Conservation (phyloP, 192 early-diverging fungal species). For the Linnemannia elongata region DNA sequence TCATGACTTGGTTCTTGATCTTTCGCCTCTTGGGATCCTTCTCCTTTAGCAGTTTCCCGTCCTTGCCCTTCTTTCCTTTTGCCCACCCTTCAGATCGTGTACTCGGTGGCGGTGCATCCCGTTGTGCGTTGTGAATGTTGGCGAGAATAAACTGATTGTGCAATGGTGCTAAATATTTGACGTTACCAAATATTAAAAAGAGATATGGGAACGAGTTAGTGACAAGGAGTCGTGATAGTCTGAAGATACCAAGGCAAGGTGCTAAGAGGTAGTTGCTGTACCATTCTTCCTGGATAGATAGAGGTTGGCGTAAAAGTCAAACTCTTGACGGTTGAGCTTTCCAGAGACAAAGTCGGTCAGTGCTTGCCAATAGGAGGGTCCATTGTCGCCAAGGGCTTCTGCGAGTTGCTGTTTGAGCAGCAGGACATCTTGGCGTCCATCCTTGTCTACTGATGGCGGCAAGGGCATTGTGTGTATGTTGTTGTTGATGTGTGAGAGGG, state of each 20-base stretch:
- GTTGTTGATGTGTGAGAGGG: not conserved
- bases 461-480: not conserved
- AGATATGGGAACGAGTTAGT: not conserved
- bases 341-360: constrained; percentile 82
- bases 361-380: constrained; percentile 81
- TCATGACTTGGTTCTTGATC: constrained; percentile 80
- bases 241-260: not conserved
- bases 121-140: constrained; percentile 83
- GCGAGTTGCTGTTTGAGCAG: constrained; percentile 78
- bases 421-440: constrained; percentile 65
- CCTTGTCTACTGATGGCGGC: constrained; percentile 42
- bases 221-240: not conserved
- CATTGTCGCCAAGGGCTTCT: constrained; percentile 81
- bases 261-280: not conserved
- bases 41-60: constrained; percentile 53
- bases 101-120: constrained; percentile 73
- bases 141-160: constrained; percentile 85
- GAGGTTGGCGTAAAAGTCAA: constrained; percentile 83
- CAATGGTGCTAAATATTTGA: constrained; percentile 57
- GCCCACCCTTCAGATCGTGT: constrained; percentile 70
- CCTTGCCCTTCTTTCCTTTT: constrained; percentile 64
- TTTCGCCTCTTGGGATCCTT: constrained; percentile 68
- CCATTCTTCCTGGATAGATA: constrained; percentile 68
- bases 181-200: not conserved
- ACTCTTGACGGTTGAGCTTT: constrained; percentile 82